Base-by-base conservation (phyloP, 768 basidiomycete genomes). In the Brasilioporus rufonigricans region DNA sequence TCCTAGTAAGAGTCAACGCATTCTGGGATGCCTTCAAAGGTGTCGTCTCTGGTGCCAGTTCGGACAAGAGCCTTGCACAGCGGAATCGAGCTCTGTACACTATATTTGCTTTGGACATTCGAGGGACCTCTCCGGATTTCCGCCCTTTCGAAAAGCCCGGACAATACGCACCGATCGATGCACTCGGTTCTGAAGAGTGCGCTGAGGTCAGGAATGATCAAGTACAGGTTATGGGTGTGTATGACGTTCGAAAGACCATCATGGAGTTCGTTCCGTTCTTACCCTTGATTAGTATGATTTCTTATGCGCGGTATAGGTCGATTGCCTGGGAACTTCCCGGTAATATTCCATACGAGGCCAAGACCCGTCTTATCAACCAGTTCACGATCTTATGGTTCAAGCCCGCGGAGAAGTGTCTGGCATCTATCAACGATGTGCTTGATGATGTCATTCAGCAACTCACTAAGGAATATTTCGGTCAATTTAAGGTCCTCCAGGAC, bases 21-120 rank as follows among this genome's bases (percentile, higher is more conserved):
- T 85, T 87, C 54, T 81, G 76, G 51, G 61, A 67, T 19, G 75
- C 68, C 3, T 69, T 78, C 41, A 67, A 61, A 21, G 58, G 61
- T 3, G 57, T 56, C 1, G 72, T 77, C 21, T 59, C 65, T 5
- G 80, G 77, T 1, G 50, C 56, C 5, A 58, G 64, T 35, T 61
- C 68, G 5, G 60, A 72, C 53, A 76, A 77, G 61, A 45, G 9
- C 1, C 68, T 80, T 19, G 73, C 72, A 0, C 78, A 75, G 48
- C 53, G 53, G 2, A 74, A 74, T 33, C 69, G 69, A 19, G 62
- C 55, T 0, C 55, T 63, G 1, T 80, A 77, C 52, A 44, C 40
- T 0, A 50, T 35, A 1, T 75, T 80, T 55, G 71, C 72, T 56
- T 46, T 43, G 5, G 59, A 67, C 0, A 73, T 80, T 32, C 69